A percentile compares a stretch with the other conserved stretches of the same genome.
Conservation (phyloP, 1,284 basidiomycete genomes). For the Lentinus polychrous region DNA sequence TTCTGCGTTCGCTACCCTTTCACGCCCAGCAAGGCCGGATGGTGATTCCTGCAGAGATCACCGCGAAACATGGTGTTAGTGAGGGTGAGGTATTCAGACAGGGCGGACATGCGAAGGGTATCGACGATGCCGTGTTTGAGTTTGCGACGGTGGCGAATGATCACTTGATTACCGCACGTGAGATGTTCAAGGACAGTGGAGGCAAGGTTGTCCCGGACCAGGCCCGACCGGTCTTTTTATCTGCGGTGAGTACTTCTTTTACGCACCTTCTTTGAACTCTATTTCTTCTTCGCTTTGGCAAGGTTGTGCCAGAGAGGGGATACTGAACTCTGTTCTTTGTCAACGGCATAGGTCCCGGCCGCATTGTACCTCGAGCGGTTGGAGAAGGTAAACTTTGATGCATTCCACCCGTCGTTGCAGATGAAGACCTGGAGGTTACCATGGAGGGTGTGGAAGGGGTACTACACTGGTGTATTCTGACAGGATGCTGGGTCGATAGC, state of each 20-base stretch:
- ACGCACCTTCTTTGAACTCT: constrained; percentile 13
- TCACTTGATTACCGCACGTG: constrained; percentile 79
- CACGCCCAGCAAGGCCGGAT: constrained; percentile 69
- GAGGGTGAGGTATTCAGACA: constrained; percentile 84
- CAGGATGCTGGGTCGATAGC: no score
- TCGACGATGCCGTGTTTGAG: constrained; percentile 79
- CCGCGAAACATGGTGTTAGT: constrained; percentile 70
- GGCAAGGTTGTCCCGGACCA: constrained; percentile 50
- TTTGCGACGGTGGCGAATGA: constrained; percentile 90
- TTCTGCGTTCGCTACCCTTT: constrained; percentile 74
- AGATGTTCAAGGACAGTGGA: constrained; percentile 61
- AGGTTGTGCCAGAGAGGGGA: no score
- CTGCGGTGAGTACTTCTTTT: constrained; percentile 55
- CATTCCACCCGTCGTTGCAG: constrained; percentile 67
- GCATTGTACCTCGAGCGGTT: constrained; percentile 68
- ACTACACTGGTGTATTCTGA: constrained; percentile 55
- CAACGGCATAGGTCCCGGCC: constrained; percentile 58
- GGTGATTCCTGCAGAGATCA: constrained; percentile 82
- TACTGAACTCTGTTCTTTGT: no score
- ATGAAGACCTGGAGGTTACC: constrained; percentile 81
- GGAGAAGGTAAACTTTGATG: constrained; percentile 79
- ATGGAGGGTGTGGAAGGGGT: constrained; percentile 78
- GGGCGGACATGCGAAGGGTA: constrained; percentile 55
- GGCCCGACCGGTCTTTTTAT: constrained; percentile 75
- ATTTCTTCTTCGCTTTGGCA: background rate